Percentiles rank a stretch among this genome's conserved stretches.
Conservation (phyloP, 2,329 filamentous ascomycete genomes). For the Talaromyces sp. region DNA sequence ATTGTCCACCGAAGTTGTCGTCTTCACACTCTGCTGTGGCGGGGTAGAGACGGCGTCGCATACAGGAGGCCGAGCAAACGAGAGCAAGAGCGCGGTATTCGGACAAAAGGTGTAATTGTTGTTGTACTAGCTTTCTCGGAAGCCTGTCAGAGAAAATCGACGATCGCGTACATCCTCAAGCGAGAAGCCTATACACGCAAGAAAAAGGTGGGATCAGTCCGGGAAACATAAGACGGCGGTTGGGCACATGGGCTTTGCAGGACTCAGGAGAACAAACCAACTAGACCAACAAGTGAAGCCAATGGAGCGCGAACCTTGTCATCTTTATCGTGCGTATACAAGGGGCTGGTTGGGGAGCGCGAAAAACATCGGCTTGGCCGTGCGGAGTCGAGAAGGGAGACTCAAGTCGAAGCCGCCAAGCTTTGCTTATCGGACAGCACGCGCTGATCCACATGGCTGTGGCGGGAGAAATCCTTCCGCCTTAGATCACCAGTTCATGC, state of each 20-base stretch:
- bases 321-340: neutral
- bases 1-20: slow-evolving; percentile 24
- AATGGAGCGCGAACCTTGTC: neutral
- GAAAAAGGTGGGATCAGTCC: neutral
- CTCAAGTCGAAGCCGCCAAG: neutral
- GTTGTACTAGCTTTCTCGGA: neutral
- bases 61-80: neutral
- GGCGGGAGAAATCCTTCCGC: neutral
- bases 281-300: neutral
- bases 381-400: neutral
- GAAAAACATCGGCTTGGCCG: neutral
- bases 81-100: neutral
- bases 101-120: neutral
- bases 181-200: neutral
- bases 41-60: neutral
- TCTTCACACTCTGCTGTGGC: neutral
- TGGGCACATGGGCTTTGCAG: neutral
- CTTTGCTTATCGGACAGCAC: neutral
- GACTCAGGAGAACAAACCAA: neutral
- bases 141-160: neutral
- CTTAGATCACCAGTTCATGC: neutral
- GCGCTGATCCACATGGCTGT: neutral
- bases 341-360: neutral
- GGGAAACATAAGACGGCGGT: neutral
- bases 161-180: neutral